phyloP scores from a whole-genome alignment of 352 stramenopile species.

The Phytophthora cryptogea region DNA sequence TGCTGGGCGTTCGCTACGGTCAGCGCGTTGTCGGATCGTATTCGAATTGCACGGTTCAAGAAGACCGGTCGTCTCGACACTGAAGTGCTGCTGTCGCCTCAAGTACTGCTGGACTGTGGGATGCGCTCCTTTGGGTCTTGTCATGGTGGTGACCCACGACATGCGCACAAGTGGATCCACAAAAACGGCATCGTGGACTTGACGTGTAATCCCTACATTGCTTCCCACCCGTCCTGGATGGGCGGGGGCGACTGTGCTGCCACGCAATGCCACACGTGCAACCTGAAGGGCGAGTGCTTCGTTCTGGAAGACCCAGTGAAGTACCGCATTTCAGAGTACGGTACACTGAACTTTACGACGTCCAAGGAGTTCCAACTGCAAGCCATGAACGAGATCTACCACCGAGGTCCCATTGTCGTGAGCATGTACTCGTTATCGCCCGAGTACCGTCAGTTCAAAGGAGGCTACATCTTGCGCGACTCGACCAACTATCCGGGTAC shows the following conservation, averaged over 20 bases:
- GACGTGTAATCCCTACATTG: slow-evolving; percentile 85
- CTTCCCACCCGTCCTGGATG: slow-evolving; percentile 79
- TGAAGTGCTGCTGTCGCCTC: slow-evolving; percentile 68
- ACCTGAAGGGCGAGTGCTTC: slow-evolving; percentile 60
- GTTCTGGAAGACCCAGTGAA: slow-evolving; percentile 64
- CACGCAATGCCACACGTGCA: slow-evolving; percentile 73
- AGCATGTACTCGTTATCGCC: slow-evolving; percentile 87
- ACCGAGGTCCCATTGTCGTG: slow-evolving; percentile 93
- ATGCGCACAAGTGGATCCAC: slow-evolving; percentile 85
- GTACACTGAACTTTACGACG: slow-evolving; percentile 76
- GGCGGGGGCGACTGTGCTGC: slow-evolving; percentile 52
- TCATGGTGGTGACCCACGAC: slow-evolving; percentile 76
- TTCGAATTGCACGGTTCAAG: slow-evolving; percentile 69
- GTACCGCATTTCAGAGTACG: slow-evolving; percentile 75
- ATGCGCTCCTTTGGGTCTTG: slow-evolving; percentile 85
- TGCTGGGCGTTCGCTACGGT: slow-evolving; percentile 81
- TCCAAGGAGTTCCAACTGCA: slow-evolving; percentile 68
- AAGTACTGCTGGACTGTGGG: slow-evolving; percentile 75
- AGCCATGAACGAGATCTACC: slow-evolving; percentile 96
- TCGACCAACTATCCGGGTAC: slow-evolving; percentile 76
- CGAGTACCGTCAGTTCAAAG: slow-evolving; percentile 88
- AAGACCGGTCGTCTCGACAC: slow-evolving; percentile 60
- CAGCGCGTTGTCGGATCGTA: slow-evolving; percentile 76
- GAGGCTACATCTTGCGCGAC: slow-evolving; percentile 91
- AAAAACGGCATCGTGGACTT: slow-evolving; percentile 83